Conservation (phyloP, 495 filamentous ascomycete genomes). For the Aspergillus coremiiformis region DNA sequence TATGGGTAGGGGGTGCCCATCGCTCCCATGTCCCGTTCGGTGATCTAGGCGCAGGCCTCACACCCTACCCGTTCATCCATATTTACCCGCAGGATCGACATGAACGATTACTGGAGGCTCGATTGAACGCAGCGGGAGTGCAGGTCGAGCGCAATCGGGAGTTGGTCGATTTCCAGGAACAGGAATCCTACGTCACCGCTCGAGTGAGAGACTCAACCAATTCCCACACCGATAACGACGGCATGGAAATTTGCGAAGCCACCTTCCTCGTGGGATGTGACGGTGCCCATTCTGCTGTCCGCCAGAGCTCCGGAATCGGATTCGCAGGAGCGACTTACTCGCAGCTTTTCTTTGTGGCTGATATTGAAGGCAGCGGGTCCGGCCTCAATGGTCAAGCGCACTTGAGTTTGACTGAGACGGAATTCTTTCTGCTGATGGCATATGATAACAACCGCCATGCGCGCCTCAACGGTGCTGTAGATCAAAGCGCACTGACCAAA, state of each 20-base stretch:
- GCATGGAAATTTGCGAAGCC: conserved; percentile 20
- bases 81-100: conserved; percentile 29
- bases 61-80: conserved; percentile 30
- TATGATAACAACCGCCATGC: conserved; percentile 17
- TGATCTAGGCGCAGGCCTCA: conserved; percentile 23
- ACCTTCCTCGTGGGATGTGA: conserved; percentile 33
- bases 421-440: conserved; percentile 25
- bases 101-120: conserved; percentile 28
- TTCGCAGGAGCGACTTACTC: conserved; percentile 28
- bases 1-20: conserved; percentile 26
- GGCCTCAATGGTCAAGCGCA: conserved; percentile 33
- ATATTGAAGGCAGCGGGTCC: conserved; percentile 25
- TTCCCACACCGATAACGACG: background rate
- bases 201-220: conserved; percentile 12
- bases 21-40: conserved; percentile 17
- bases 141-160: conserved; percentile 25
- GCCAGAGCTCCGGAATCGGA: conserved; percentile 19
- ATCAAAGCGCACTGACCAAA: conserved; percentile 7
- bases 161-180: conserved; percentile 21
- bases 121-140: conserved; percentile 24
- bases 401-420: conserved; percentile 18
- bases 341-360: conserved; percentile 30
- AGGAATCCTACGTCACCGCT: conserved; percentile 21
- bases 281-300: conserved; percentile 28
- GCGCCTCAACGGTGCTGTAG: conserved; percentile 22